These are phyloP conservation scores for Carex scoparia DNA, from an alignment of 176 grass and related monocot species.

Conservation along the genomic window DNA sequence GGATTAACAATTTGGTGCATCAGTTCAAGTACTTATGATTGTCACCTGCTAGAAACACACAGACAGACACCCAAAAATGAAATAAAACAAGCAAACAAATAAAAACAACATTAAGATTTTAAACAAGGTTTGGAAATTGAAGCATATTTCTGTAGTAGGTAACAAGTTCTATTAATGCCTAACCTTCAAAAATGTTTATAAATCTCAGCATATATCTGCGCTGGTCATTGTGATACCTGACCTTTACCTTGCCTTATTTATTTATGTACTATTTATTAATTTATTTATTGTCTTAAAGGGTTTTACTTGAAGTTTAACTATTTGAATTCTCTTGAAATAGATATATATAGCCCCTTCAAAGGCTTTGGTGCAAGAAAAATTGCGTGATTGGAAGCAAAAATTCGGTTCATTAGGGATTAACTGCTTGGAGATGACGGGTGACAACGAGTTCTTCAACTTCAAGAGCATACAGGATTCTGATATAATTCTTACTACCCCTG, in stretches of 20 bases:
- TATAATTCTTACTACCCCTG: slow-evolving; percentile 87
- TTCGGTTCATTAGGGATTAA: slow-evolving; percentile 54
- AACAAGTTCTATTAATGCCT: not conserved
- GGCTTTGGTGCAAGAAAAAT: slow-evolving; percentile 89
- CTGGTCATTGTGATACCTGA: not conserved
- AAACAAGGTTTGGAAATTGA: not conserved
- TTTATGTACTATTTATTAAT: slow-evolving; percentile 12
- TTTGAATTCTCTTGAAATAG: slow-evolving; percentile 27
- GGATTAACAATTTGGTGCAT: not conserved
- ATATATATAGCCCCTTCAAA: slow-evolving; percentile 94
- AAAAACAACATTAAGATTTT: not conserved
- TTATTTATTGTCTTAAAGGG: not conserved
- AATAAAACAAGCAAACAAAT: not conserved
- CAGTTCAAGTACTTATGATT: not conserved
- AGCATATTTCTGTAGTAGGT: not conserved
- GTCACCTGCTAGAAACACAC: not conserved
- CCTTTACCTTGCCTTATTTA: slow-evolving; percentile 5
- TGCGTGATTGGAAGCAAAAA: slow-evolving; percentile 76
- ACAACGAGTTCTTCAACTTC: slow-evolving; percentile 57
- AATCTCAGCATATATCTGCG: not conserved
- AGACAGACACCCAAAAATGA: not conserved
- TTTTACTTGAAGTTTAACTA: slow-evolving; percentile 16
- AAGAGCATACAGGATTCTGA: slow-evolving; percentile 77
- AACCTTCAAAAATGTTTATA: not conserved
- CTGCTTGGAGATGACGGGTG: slow-evolving; percentile 95